Percentiles rank a stretch among this genome's conserved stretches.
These are phyloP conservation scores for Primulina huaijiensis DNA, from an alignment of 257 asterid genomes.

Conservation along the genomic window DNA sequence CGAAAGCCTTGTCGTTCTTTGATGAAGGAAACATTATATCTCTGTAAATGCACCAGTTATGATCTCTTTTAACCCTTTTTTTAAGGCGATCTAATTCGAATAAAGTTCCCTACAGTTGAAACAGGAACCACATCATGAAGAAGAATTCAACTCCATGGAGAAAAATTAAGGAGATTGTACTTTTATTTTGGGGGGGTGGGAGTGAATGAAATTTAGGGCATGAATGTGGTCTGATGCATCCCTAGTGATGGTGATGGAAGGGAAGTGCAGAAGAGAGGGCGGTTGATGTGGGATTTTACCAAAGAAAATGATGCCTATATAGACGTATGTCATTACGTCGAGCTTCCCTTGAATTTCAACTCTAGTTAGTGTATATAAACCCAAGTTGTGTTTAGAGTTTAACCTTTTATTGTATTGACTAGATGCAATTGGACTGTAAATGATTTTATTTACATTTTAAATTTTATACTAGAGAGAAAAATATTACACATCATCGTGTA, in stretches of 20 bases:
- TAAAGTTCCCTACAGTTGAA: not conserved
- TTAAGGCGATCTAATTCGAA: constrained; percentile 24
- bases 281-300: constrained; percentile 4
- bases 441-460: not conserved
- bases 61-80: constrained; percentile 28
- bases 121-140: constrained; percentile 9
- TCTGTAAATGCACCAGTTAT: constrained; percentile 33
- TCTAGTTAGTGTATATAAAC: not conserved
- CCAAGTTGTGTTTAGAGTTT: not conserved
- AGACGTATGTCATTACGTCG: not conserved
- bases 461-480: too few relatives aligned
- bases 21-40: constrained; percentile 42
- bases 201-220: constrained; percentile 7
- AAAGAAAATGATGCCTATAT: not conserved
- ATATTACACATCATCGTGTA: too few relatives aligned
- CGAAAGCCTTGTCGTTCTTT: constrained; percentile 37
- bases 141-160: constrained; percentile 9
- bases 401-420: too few relatives aligned
- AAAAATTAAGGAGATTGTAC: constrained; percentile 12
- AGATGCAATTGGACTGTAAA: not conserved
- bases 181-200: not conserved
- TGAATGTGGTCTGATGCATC: constrained; percentile 18
- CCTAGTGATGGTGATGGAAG: constrained; percentile 11
- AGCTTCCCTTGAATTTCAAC: not conserved
- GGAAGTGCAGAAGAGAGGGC: not conserved